A percentile compares a stretch with the other conserved stretches of the same genome.
phyloP scores from a whole-genome alignment of 2,329 filamentous ascomycete genomes.

The Apiospora sp. region DNA sequence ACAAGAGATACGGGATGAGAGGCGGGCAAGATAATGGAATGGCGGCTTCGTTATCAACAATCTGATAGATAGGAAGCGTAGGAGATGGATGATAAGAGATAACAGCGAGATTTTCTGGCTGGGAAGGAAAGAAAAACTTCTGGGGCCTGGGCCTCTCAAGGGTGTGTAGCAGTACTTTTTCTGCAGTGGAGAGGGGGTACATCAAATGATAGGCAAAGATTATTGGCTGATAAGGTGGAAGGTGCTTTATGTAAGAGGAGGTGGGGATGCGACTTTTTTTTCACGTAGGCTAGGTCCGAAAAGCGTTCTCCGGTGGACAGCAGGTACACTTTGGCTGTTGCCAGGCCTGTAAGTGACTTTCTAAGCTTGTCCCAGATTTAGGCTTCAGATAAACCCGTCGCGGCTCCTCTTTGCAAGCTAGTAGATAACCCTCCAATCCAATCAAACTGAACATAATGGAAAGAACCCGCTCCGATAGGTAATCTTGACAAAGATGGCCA shows the following conservation, averaged over 20 bases:
- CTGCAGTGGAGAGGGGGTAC: not conserved
- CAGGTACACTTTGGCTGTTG: not conserved
- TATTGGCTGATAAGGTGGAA: slow-evolving; percentile 13
- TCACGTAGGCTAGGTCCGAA: not conserved
- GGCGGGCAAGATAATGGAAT: slow-evolving; percentile 19
- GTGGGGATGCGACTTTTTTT: slow-evolving; percentile 9
- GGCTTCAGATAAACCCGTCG: slow-evolving; percentile 6
- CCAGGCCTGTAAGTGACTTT: not conserved
- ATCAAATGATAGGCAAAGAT: not conserved
- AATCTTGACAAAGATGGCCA: not conserved
- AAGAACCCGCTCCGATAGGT: not conserved
- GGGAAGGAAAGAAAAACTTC: slow-evolving; percentile 13
- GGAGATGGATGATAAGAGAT: slow-evolving; percentile 21
- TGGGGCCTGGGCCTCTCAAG: not conserved
- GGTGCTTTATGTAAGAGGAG: not conserved
- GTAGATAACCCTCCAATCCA: slow-evolving; percentile 4
- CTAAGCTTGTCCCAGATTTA: not conserved
- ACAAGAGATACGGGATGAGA: slow-evolving; percentile 14
- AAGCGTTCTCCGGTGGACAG: not conserved
- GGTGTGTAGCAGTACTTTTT: slow-evolving; percentile 15
- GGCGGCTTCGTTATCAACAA: slow-evolving; percentile 21
- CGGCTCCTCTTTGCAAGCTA: not conserved
- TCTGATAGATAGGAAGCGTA: slow-evolving; percentile 21
- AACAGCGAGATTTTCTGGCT: slow-evolving; percentile 21
- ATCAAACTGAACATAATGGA: not conserved